Base-by-base conservation (phyloP, 345 rosid species). In the Trapa incisa region DNA sequence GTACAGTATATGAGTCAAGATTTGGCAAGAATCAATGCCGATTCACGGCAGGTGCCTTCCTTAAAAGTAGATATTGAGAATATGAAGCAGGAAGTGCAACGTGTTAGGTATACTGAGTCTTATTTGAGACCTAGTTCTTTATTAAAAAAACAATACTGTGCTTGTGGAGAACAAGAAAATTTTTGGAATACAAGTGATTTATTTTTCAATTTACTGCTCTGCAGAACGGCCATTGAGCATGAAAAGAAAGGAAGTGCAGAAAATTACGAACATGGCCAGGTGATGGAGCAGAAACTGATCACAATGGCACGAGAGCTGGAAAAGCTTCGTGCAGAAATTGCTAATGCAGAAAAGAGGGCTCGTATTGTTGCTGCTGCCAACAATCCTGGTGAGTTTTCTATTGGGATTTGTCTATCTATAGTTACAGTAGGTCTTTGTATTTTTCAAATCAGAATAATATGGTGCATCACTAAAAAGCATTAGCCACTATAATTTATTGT, bases 211-310 rank as follows among this genome's bases (percentile, higher is more conserved):
- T 68, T 65, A 17, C 66, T 68, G 61, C 32, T 71, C 47, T 77
- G 33, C 65, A 90, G 97, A 78, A 85, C 87, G 76, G 97, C 99
- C 64, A 86, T 91, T 60, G 96, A 91, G 73, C 80, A 81, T 76
- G 99, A 94, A 82, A 94, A 94, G 89, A 94, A 94, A 83, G 92
- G 95, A 67, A 91, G 87, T 70, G 97, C 99, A 0, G 97, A 94
- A 45, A 94, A 91, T 71, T 94, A 87, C 66, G 99, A 94, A 72
- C 97, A 88, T 70, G 97, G 96, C 37, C 86, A 87, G 75, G 81
- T 75, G 60, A 94, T 94, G 97, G 96, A 89, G 86, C 88, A 87
- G 57, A 94, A 94, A 60, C 75, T 94, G 86, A 75, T 94, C 68
- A 80, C 91, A 68, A 94, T 94, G 96, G 92, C 96, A 72, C 80